Evolutionary conservation across 2,329 filamentous ascomycete species (phyloP).

Genomic region (Colletotrichum truncatum): DNA sequence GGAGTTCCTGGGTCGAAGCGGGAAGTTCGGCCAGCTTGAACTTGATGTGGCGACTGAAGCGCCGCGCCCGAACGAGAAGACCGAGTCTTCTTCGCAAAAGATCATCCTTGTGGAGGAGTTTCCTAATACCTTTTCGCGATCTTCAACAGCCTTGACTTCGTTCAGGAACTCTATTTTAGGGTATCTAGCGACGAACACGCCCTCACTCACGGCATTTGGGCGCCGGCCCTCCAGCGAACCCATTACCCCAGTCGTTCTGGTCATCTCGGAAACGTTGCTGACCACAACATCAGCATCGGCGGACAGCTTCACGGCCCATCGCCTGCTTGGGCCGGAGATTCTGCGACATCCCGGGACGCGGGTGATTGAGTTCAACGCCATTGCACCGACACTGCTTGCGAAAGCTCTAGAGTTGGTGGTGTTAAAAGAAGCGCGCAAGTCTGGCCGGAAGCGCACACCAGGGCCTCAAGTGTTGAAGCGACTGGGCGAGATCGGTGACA

Average conservation of each 20-base stretch:
- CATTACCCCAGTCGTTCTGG: slow-evolving; percentile 81
- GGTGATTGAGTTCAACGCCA: slow-evolving; percentile 90
- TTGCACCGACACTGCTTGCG: slow-evolving; percentile 85
- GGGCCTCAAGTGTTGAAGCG: slow-evolving; percentile 81
- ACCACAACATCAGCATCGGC: slow-evolving; percentile 85
- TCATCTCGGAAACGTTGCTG: slow-evolving; percentile 90
- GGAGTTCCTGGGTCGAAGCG: slow-evolving; percentile 86
- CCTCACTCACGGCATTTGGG: slow-evolving; percentile 59
- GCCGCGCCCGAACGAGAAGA: slow-evolving; percentile 23
- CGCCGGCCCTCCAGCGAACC: slow-evolving; percentile 52
- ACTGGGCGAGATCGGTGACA: slow-evolving; percentile 88
- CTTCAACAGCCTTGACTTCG: slow-evolving; percentile 70
- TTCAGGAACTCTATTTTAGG: slow-evolving; percentile 81
- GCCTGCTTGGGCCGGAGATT: slow-evolving; percentile 87
- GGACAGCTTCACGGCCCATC: slow-evolving; percentile 93
- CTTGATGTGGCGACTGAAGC: slow-evolving; percentile 36
- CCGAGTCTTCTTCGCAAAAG: slow-evolving; percentile 48
- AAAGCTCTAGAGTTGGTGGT: slow-evolving; percentile 87
- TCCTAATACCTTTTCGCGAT: slow-evolving; percentile 76
- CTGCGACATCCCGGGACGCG: slow-evolving; percentile 81
- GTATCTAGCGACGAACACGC: slow-evolving; percentile 75
- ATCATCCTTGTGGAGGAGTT: slow-evolving; percentile 85
- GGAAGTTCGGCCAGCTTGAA: slow-evolving; percentile 80
- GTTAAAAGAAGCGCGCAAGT: slow-evolving; percentile 84
- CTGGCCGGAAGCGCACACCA: slow-evolving; percentile 78